Evolutionary conservation across 345 rosid genomes (phyloP).

Genomic region (Zanthoxylum bungeanum): DNA sequence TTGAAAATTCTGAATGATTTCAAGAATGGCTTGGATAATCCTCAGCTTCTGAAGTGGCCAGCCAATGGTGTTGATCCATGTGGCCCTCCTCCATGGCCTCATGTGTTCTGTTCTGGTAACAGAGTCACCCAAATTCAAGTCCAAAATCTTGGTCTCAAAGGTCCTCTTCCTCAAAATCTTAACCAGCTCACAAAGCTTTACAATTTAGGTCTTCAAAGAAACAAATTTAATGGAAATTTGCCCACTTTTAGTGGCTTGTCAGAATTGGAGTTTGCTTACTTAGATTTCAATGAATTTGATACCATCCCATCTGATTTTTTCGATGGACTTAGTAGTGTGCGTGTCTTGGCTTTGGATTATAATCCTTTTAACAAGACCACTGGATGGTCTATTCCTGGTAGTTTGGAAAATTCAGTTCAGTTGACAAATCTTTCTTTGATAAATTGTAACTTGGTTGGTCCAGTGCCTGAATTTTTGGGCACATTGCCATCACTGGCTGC

Average conservation of each 20-base stretch:
- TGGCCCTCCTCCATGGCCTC: constrained; percentile 54
- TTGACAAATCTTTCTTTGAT: constrained; percentile 35
- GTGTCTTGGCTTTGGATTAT: constrained; percentile 46
- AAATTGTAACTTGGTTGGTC: constrained; percentile 40
- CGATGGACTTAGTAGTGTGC: constrained; percentile 33
- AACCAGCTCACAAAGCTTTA: constrained; percentile 40
- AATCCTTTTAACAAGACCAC: constrained; percentile 36
- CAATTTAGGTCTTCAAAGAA: constrained; percentile 52
- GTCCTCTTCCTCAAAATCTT: constrained; percentile 38
- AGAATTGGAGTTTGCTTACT: constrained; percentile 35
- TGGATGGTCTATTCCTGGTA: constrained; percentile 47
- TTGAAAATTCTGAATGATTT: constrained; percentile 43
- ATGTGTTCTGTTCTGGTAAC: constrained; percentile 40
- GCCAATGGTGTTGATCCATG: constrained; percentile 40
- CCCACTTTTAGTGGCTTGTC: constrained; percentile 45
- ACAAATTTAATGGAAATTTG: constrained; percentile 36
- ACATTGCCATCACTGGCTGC: constrained; percentile 28
- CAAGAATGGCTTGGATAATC: constrained; percentile 45
- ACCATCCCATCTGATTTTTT: constrained; percentile 46
- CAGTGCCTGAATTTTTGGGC: constrained; percentile 42
- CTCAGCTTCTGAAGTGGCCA: constrained; percentile 55
- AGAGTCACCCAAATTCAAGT: constrained; percentile 51
- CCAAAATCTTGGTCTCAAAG: constrained; percentile 38
- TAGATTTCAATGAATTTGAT: constrained; percentile 44
- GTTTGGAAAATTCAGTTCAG: constrained; percentile 32